Evolutionary conservation across 371 early-diverging fungal species (phyloP), one percentile per base, ranked within the genome.

Genomic region (Globomyces sp.): DNA sequence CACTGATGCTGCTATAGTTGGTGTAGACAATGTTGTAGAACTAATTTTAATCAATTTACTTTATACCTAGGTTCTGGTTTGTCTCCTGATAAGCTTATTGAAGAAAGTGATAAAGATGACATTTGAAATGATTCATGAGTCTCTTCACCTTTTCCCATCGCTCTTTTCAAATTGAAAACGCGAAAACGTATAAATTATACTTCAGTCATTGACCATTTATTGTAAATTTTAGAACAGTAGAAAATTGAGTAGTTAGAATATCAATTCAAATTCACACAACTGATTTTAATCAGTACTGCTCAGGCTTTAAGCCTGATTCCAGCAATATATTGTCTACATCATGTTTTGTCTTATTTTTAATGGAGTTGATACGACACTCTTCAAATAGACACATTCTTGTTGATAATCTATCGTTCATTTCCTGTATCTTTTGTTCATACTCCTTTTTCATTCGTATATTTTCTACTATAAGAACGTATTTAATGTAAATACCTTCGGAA

Each of bases 371-470:
- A n/a, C 24, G 13, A 39, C 10, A 62, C 42, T 68, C 53, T 49
- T 68, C 68, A 63, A 68, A 68, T 45, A 68, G 45, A n/a, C 68
- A 68, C 51, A 60, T 34, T 24, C 68, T 36, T 9, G 60, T 50
- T 6, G 47, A 36, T 34, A 68, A 47, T 10, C 68, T 49, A 45
- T 68, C 52, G 24, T 46, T 53, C 57, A 68, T 68, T 6, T 68
- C 68, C 40, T 52, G 41, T 5, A 68, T 44, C 34, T 39, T 44
- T 37, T 62, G 34, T 34, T 37, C 41, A 37, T 66, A 66, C 58
- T 66, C 67, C 10, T 51, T 41, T 11, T 47, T 44, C 39, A 58
- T 47, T 24, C 51, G 62, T 4, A 59, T 44, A 34, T 66, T 59
- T 47, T 66, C 67, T 66, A 24, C 24, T 24, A 24, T 24, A 24